These are phyloP conservation scores for Trichophyton verrucosum DNA, from an alignment of 2,329 filamentous ascomycete species.

Conservation along the genomic window DNA sequence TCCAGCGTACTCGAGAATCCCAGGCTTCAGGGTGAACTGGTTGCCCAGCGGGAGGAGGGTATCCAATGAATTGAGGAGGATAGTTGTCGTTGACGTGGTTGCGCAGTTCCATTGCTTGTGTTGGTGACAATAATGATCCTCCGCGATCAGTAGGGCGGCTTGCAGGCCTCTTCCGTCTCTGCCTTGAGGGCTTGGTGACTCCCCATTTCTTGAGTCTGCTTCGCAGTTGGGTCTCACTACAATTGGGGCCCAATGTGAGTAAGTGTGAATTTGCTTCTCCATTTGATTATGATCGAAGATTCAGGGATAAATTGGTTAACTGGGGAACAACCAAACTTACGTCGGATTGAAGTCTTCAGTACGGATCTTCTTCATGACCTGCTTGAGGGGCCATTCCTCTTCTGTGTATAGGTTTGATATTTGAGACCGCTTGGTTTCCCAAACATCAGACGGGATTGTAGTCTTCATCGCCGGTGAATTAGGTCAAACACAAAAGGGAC, in stretches of 20 bases:
- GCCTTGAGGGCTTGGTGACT: constrained; percentile 34
- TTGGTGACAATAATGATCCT: not conserved
- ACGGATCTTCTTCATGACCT: constrained; percentile 34
- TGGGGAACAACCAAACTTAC: constrained; percentile 17
- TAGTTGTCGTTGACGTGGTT: not conserved
- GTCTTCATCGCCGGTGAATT: constrained; percentile 25
- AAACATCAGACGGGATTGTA: constrained; percentile 32
- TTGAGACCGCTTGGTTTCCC: constrained; percentile 33
- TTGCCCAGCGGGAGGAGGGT: not conserved
- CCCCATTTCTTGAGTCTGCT: constrained; percentile 36
- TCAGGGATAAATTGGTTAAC: not conserved
- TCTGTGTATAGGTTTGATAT: constrained; percentile 33
- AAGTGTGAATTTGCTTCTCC: constrained; percentile 2
- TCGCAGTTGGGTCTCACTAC: constrained; percentile 33
- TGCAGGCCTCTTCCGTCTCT: constrained; percentile 27
- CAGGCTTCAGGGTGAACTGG: not conserved
- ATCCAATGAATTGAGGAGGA: not conserved
- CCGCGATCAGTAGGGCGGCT: not conserved
- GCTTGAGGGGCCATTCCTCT: constrained; percentile 35
- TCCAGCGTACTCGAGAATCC: not conserved
- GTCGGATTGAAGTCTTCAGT: constrained; percentile 33
- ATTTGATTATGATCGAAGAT: not conserved
- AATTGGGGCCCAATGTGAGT: not conserved
- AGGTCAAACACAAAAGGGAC: not conserved
- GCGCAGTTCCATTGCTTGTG: not conserved